Base-by-base conservation (phyloP, 1,284 basidiomycete genomes). In the Acaromyces ingoldii region DNA sequence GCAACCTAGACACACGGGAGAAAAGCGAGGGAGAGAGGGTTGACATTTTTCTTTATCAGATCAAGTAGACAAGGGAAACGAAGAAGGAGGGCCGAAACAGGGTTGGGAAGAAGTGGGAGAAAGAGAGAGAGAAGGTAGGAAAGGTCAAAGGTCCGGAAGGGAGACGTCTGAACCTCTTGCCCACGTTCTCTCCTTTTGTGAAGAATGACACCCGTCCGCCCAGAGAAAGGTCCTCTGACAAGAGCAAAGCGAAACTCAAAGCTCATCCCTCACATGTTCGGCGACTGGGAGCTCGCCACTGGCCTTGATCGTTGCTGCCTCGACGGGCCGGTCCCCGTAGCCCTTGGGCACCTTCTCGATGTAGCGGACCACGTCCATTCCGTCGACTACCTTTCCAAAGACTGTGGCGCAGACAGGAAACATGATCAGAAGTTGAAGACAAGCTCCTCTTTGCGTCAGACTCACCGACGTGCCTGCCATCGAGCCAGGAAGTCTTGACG, bases 401-500 rank as follows among this genome's bases (percentile, higher is more conserved):
- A 60, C 56, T 38, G 43, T 25, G 24, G 15, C 24, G 29, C 11
- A n/a, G 36, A 7, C 10, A 17, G 22, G 21, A 25, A 24, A 45
- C 19, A 19, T 10, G 17, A 10, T 9, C 6, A n/a, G 49, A 7
- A 38, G 15, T 7, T 11, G 10, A 1, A 22, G 15, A 44, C 42
- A 19, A 6, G n/a, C 28, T 7, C n/a, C n/a, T n/a, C n/a, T 21
- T 24, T 5, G 6, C 19, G 19, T 22, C 4, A 5, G 26, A 62
- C 57, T 55, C 53, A 62, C 65, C 65, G 33, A 69, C 66, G 57
- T 69, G 66, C 58, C 70, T 74, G 25, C 78, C 82, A 72, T 91
- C 87, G 21, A 91, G 79, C 76, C 90, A 88, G 62, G 70, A 60
- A 6, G 74, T 76, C 43, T 60, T 58, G 25, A 66, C 67, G 25